A percentile compares a stretch with the other conserved stretches of the same genome.
Conservation (phyloP, 805 yeast species). For the Lipomyces kockii region DNA sequence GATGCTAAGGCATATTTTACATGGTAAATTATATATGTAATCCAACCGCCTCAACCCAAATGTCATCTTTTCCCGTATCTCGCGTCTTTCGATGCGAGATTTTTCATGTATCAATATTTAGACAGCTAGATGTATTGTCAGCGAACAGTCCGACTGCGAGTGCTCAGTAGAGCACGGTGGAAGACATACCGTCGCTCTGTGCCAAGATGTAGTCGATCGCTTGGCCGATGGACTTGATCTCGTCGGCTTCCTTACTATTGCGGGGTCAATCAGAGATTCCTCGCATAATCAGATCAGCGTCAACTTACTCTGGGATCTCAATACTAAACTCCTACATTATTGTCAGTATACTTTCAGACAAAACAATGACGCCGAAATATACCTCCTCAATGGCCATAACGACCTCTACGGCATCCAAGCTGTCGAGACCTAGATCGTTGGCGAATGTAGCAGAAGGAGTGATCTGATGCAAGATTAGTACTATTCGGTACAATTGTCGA, state of each 20-base stretch:
- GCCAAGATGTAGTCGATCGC: constrained; percentile 84
- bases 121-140: not conserved
- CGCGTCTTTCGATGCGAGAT: not conserved
- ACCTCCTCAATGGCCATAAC: constrained; percentile 94
- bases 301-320: constrained; percentile 69
- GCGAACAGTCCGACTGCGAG: not conserved
- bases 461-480: constrained; percentile 39
- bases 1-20: not conserved
- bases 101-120: not conserved
- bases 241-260: constrained; percentile 79
- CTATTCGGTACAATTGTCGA: not conserved
- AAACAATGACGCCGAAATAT: not conserved
- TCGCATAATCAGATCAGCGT: not conserved
- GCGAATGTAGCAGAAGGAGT: constrained; percentile 49
- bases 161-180: not conserved
- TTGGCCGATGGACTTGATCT: constrained; percentile 89
- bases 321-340: constrained; percentile 60
- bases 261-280: constrained; percentile 24
- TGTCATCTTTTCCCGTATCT: not conserved
- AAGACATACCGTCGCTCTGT: constrained; percentile 51
- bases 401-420: constrained; percentile 93
- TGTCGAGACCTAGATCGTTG: constrained; percentile 82
- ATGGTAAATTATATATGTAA: not conserved
- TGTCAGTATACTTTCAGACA: constrained; percentile 14
- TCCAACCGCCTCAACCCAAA: not conserved